Conservation (phyloP, 1,284 basidiomycete species). For the Leccinum subrobustum region DNA sequence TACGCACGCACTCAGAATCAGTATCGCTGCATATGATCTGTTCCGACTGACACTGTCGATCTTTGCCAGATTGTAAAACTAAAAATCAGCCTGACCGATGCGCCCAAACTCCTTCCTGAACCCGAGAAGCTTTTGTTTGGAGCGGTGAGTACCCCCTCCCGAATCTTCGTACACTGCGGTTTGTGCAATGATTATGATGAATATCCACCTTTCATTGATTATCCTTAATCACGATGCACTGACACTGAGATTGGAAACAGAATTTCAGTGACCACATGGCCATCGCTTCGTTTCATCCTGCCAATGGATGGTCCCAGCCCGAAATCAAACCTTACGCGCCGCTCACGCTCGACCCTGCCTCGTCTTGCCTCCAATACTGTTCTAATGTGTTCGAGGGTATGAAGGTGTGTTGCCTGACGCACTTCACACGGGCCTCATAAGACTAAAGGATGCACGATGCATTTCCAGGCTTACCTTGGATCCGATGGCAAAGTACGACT, state of each 20-base stretch:
- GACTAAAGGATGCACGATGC: not conserved
- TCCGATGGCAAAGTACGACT: constrained; percentile 62
- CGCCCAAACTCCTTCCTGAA: constrained; percentile 38
- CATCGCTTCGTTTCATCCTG: constrained; percentile 58
- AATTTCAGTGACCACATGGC: constrained; percentile 81
- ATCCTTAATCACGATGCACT: not conserved
- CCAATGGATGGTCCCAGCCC: constrained; percentile 75
- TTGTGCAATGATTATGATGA: not conserved
- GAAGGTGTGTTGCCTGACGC: constrained; percentile 51
- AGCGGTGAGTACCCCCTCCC: constrained; percentile 26
- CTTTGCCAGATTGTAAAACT: constrained; percentile 42
- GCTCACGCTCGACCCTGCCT: constrained; percentile 63
- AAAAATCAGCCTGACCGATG: constrained; percentile 35
- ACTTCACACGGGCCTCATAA: not conserved
- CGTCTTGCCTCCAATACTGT: constrained; percentile 77
- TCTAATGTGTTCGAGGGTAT: constrained; percentile 85
- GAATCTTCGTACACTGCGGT: not conserved
- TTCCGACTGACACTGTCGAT: not conserved
- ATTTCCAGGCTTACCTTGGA: constrained; percentile 68
- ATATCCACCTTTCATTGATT: not conserved
- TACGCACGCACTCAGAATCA: not conserved
- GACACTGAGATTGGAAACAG: constrained; percentile 24
- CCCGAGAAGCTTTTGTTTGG: constrained; percentile 41
- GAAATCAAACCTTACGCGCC: constrained; percentile 80
- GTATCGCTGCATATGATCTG: not conserved